Evolutionary conservation across 495 filamentous ascomycete species (phyloP).

Genomic region (Penicillium malachiteum): DNA sequence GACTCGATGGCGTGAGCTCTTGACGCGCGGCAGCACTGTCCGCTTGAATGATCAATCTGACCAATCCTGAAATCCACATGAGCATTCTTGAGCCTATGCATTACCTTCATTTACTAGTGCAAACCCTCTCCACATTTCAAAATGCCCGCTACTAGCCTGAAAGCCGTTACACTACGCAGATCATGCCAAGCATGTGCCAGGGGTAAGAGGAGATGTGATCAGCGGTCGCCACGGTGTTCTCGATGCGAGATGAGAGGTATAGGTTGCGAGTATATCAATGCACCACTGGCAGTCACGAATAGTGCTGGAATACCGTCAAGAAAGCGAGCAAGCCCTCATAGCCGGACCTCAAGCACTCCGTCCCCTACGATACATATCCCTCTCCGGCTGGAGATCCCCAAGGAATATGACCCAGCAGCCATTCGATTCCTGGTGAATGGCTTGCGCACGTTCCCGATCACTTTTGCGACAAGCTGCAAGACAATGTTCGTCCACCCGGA

Average conservation of each 20-base stretch:
- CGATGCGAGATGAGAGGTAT: slow-evolving; percentile 35
- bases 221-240: slow-evolving; percentile 35
- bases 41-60: too few species aligned
- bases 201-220: slow-evolving; percentile 47
- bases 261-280: slow-evolving; percentile 38
- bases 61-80: too few species aligned
- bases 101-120: too few species aligned
- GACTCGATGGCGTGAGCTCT: too few species aligned
- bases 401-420: slow-evolving; percentile 20
- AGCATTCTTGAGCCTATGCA: too few species aligned
- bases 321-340: not conserved
- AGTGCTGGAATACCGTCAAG: not conserved
- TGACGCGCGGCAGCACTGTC: too few species aligned
- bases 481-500: slow-evolving; percentile 39
- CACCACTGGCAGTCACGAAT: slow-evolving; percentile 17
- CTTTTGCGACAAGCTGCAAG: slow-evolving; percentile 21
- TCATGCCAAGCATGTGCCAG: slow-evolving; percentile 44
- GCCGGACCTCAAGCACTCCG: not conserved
- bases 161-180: slow-evolving; percentile 24
- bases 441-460: slow-evolving; percentile 16
- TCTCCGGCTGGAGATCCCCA: slow-evolving; percentile 27
- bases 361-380: slow-evolving; percentile 8
- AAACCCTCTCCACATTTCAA: not conserved
- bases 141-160: slow-evolving; percentile 5
- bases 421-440: slow-evolving; percentile 23